Evolutionary conservation across 805 yeast species (phyloP), one percentile per base, ranked within the genome.

Genomic region (Candida pseudoglaebosa): DNA sequence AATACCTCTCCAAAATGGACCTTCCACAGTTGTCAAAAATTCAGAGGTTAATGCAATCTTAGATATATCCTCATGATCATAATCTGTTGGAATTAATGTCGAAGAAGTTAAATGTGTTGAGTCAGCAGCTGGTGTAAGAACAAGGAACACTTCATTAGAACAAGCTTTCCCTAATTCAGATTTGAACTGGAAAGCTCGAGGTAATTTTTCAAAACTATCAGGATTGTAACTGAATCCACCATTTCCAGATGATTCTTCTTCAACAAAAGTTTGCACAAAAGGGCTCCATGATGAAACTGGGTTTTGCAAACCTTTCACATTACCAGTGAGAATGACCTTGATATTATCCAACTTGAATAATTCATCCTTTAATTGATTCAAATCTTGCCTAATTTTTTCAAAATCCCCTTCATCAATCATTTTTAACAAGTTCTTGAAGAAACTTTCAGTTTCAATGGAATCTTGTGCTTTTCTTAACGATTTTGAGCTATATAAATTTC

Each of bases 1-100:
- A 24, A 93, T 85, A 40, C 95, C 96, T 52, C 87, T 77, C 97
- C 98, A 91, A 46, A 91, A 82, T 24, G 98, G 99, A 2, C 99
- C 99, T 59, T 93, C 99, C 14, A 87, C 88, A 26, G 88, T 84
- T 47, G 82, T 84, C 40, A 93, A 67, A 50, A 80, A 84, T 39
- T 84, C 89, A 5, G 83, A 73, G 5, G 89, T 86, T 19, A 90
- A 71, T 0, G 82, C 73, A 29, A 91, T 70, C 18, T 81, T 82
- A 37, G 84, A 80, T 21, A 80, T 67, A 49, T 90, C 96, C 14
- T 61, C 64, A 36, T 62, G 49, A 28, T 57, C 44, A 44, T 66
- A 70, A 38, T 62, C 57, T 1, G 71, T 64, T 1, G 91, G 87
- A 10, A 84, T 77, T 1, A 64, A 65, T 0, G 95, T 71, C 4